Base-by-base conservation (phyloP, 495 filamentous ascomycete genomes). In the Hypoxylon cercidicola region DNA sequence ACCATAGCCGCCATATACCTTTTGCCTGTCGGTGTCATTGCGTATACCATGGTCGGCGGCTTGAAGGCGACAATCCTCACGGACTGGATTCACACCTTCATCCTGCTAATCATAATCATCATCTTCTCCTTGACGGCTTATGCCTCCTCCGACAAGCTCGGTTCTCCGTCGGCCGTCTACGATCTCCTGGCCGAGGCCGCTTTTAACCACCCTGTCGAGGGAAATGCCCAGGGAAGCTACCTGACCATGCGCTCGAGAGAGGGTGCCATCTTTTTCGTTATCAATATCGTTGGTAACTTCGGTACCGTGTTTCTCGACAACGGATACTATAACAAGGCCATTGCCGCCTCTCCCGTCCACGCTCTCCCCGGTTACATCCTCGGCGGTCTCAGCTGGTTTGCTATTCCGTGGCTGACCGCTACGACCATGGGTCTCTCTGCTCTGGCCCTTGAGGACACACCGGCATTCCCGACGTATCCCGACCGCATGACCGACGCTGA, bases 401-500 rank as follows among this genome's bases (percentile, higher is more conserved):
- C 94, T 7, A 96, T 98, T 55, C 94, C 94, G 16, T 98, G 93
- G 93, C 84, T 97, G 18, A 89, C 85, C 30, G 93, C 93, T 3
- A 97, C 90, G 9, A 97, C 93, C 13, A 93, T 97, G 91, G 94
- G 94, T 28, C 85, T 97, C n/a, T 87, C 92, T 11, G 92, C 89
- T 8, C 84, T 97, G 19, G 90, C 93, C 3, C 82, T 97, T 6
- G 92, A 98, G 69, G 83, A 81, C 43, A 86, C 89, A 43, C 89
- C 91, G 0, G 78, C 78, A 10, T 93, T 93, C 76, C 90, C 90
- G 0, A 88, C 83, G 5, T 93, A 80, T 64, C 91, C 90, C 0
- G 74, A 85, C 63, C 84, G 92, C 13, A 91, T 98, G 85, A 74
- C 84, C 15, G 79, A 84, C 2, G 81, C 79, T 10, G 93, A 97